Conservation (phyloP, 2,329 filamentous ascomycete species). For the Diaporthe eres region DNA sequence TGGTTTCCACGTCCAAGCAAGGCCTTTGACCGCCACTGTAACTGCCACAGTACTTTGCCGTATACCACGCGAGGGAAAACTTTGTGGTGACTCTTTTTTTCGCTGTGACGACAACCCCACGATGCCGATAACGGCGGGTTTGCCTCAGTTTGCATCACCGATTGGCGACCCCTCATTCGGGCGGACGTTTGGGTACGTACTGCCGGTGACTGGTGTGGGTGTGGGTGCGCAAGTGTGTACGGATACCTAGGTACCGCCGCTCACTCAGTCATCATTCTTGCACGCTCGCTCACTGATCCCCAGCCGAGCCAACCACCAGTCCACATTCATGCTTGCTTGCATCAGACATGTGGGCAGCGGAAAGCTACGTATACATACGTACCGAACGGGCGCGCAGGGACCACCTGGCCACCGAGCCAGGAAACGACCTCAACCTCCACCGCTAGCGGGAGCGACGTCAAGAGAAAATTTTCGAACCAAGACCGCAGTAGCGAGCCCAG, state of each 20-base stretch:
- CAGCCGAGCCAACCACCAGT: neutral
- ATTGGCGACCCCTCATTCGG: slow-evolving; percentile 26
- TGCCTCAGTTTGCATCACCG: slow-evolving; percentile 27
- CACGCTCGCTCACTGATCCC: neutral
- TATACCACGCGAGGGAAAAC: neutral
- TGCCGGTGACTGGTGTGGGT: neutral
- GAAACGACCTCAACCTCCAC: slow-evolving; percentile 23
- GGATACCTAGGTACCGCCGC: neutral
- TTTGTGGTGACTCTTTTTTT: slow-evolving; percentile 25
- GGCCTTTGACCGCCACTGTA: slow-evolving; percentile 29
- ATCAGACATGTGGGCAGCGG: neutral
- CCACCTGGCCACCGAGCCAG: slow-evolving; percentile 3
- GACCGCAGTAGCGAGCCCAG: slow-evolving; percentile 6
- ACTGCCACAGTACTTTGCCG: neutral
- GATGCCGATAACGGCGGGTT: slow-evolving; percentile 34
- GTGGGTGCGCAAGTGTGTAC: neutral
- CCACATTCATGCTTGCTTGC: slow-evolving; percentile 20
- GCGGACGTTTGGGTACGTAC: slow-evolving; percentile 2
- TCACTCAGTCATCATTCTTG: slow-evolving; percentile 4
- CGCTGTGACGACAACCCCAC: slow-evolving; percentile 24
- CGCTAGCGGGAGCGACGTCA: slow-evolving; percentile 28
- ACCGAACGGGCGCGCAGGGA: neutral
- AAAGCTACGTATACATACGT: slow-evolving; percentile 23
- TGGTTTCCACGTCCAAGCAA: slow-evolving; percentile 20
- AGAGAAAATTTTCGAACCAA: slow-evolving; percentile 21